Evolutionary conservation across 1,139 yeast genomes (phyloP), one percentile per base, ranked within the genome.

Genomic region (Pichia sp.): DNA sequence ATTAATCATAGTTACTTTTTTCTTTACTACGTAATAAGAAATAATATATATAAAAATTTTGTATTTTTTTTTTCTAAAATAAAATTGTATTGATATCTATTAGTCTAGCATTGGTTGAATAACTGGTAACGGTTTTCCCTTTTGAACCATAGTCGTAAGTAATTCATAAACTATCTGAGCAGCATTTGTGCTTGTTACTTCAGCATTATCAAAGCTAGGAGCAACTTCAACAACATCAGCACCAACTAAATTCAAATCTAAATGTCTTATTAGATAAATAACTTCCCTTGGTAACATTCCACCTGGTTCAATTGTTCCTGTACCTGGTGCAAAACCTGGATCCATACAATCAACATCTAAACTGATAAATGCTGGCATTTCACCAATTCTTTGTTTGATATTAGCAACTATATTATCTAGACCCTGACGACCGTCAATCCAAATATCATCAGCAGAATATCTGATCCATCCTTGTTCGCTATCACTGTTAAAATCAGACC

Each of bases 251-350:
- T 79, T 78, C 57, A 83, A 67, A 24, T 80, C 84, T 36, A 84
- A 62, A 9, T 70, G 69, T 53, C 90, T 70, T 50, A 84, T 65
- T 28, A 84, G 69, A 48, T 78, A 70, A 45, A 83, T 71, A 48
- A 84, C 70, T 60, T 84, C 94, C 48, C 94, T 70, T n/a, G 90
- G 82, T 42, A 82, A 67, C 74, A 87, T 76, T 45, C 94, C 94
- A 46, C 94, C 94, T 4, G 83, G 81, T 62, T 84, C 94, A 51
- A 82, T 86, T 4, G 94, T 84, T 9, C 94, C 94, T 1, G 94
- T 84, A 2, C 92, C 94, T 45, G 87, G 83, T 4, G 89, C 87
- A 55, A 80, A 74, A 3, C 83, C 87, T 4, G 80, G 78, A 59
- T 84, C 94, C 52, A 84, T 67, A n/a, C 82, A 87, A 61, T 84